These are phyloP conservation scores for Claviceps sp. DNA, from an alignment of 2,329 filamentous ascomycete genomes.

Conservation along the genomic window DNA sequence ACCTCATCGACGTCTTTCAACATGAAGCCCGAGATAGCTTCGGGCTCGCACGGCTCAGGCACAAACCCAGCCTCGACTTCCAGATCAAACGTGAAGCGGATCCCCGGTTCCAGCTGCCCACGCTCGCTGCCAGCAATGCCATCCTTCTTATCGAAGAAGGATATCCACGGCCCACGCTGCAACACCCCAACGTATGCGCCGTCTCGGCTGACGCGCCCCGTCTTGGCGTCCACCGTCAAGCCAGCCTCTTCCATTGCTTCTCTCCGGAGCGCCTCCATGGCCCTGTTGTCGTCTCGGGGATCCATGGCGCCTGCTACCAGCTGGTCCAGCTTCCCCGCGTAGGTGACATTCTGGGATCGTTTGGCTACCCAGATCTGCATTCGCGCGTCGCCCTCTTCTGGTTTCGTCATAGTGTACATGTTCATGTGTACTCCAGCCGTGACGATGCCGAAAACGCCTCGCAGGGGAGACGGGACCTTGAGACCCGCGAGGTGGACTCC, in stretches of 20 bases:
- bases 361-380: constrained; percentile 22
- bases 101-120: constrained; percentile 23
- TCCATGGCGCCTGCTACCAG: constrained; percentile 24
- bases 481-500: constrained; percentile 11
- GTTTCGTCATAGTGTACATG: constrained; percentile 17
- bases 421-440: constrained; percentile 25
- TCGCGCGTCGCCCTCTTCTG: constrained; percentile 9
- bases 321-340: constrained; percentile 23
- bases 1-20: constrained; percentile 17
- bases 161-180: constrained; percentile 13
- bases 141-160: constrained; percentile 23
- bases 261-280: constrained; percentile 16
- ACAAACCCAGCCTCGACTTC: constrained; percentile 14
- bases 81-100: constrained; percentile 25
- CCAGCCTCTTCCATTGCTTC: constrained; percentile 23
- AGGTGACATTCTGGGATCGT: constrained; percentile 17
- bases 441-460: constrained; percentile 22
- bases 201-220: constrained; percentile 9
- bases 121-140: constrained; percentile 15
- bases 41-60: constrained; percentile 13
- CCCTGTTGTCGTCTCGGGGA: constrained; percentile 14
- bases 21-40: constrained; percentile 17
- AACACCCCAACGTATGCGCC: constrained; percentile 13
- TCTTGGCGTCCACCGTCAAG: constrained; percentile 13
- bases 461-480: constrained; percentile 18